Evolutionary conservation across 129 eudicot species (phyloP).

Genomic region (Glebionis coronaria): DNA sequence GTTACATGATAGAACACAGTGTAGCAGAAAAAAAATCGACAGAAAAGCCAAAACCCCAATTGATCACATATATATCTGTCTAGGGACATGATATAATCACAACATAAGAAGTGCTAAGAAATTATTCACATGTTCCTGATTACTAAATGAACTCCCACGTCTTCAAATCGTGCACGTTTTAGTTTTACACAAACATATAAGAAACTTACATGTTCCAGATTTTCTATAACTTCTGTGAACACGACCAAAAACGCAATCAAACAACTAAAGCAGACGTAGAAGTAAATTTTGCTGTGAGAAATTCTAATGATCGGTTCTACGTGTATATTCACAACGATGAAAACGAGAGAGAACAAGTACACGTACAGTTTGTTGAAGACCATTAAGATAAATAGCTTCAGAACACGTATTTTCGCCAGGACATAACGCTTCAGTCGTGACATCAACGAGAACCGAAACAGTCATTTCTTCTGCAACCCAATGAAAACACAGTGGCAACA

Average conservation of each 20-base stretch:
- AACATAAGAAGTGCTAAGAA: too few species aligned
- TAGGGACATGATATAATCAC: too few species aligned
- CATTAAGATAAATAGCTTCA: conserved; percentile 80
- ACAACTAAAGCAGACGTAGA: too few species aligned
- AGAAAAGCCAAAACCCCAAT: background rate
- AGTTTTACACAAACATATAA: too few species aligned
- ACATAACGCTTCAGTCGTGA: conserved; percentile 76
- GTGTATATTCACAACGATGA: conserved; percentile 2
- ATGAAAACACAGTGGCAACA: conserved; percentile 66
- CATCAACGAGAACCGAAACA: conserved; percentile 80
- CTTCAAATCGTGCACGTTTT: too few species aligned
- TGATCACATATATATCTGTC: background rate
- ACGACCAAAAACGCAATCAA: too few species aligned
- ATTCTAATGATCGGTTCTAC: background rate
- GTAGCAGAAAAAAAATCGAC: background rate
- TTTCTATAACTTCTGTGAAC: too few species aligned
- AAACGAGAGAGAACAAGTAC: background rate
- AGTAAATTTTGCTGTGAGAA: too few species aligned
- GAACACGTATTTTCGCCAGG: conserved; percentile 61
- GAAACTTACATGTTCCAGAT: too few species aligned
- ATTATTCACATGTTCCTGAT: too few species aligned
- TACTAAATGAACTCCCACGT: too few species aligned
- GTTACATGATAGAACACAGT: too few species aligned
- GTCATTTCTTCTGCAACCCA: conserved; percentile 96
- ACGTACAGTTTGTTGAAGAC: conserved; percentile 79